phyloP scores from a whole-genome alignment of 352 stramenopile species.

The Pythium apleroticum region DNA sequence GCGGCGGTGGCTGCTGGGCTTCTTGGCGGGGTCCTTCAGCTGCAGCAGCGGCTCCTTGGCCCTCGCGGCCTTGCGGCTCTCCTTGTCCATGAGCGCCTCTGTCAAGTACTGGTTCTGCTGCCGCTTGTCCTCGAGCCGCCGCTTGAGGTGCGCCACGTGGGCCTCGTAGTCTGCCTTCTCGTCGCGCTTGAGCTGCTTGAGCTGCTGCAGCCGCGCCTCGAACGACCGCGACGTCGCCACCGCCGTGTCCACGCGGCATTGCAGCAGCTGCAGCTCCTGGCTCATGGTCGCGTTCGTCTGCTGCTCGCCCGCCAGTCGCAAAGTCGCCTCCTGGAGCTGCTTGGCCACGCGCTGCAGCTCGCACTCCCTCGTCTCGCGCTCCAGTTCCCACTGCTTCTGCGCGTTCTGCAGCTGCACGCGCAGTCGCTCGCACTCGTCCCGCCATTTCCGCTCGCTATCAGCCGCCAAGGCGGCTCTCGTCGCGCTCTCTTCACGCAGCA shows the following conservation, averaged over 20 bases:
- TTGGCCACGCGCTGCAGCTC: conserved; percentile 37
- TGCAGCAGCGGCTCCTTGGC: conserved; percentile 1
- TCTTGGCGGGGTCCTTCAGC: not conserved
- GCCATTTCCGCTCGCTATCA: conserved; percentile 2
- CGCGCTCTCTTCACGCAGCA: conserved; percentile 15
- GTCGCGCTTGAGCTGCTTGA: conserved; percentile 48
- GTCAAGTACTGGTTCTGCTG: conserved; percentile 61
- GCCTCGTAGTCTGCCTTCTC: conserved; percentile 33
- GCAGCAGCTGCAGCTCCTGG: conserved; percentile 43
- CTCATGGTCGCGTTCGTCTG: conserved; percentile 38
- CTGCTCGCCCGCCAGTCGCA: conserved; percentile 31
- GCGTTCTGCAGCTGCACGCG: conserved; percentile 28
- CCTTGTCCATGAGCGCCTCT: conserved; percentile 42
- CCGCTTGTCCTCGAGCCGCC: conserved; percentile 51
- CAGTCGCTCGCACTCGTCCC: conserved; percentile 3
- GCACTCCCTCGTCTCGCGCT: conserved; percentile 23
- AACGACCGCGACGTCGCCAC: conserved; percentile 49
- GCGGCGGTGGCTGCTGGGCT: conserved; percentile 7
- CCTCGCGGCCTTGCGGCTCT: not conserved
- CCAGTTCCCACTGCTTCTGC: conserved; percentile 43
- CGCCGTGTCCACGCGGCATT: conserved; percentile 49
- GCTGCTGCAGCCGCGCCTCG: conserved; percentile 45
- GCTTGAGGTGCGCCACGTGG: conserved; percentile 39
- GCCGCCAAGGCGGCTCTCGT: not conserved
- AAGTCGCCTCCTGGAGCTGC: conserved; percentile 34